phyloP scores from a whole-genome alignment of 1,139 yeast species.

The Pichia sp. region DNA sequence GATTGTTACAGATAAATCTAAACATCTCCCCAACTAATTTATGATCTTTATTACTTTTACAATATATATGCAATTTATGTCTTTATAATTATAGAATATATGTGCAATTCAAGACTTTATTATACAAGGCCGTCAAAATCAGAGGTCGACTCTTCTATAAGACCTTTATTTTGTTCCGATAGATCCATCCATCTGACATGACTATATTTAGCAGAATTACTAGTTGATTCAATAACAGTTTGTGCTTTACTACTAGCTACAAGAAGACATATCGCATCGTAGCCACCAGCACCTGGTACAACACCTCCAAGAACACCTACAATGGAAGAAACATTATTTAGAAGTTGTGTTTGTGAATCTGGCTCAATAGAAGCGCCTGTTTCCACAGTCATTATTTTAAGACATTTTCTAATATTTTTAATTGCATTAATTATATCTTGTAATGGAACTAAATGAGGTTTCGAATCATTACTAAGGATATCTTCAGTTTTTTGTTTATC shows the following conservation, averaged over 20 bases:
- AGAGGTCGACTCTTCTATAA: slow-evolving; percentile 33
- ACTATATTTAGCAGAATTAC: slow-evolving; percentile 29
- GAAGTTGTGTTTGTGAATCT: slow-evolving; percentile 56
- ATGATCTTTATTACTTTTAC: too few species aligned
- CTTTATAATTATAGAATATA: too few species aligned
- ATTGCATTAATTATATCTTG: slow-evolving; percentile 35
- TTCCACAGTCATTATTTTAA: slow-evolving; percentile 52
- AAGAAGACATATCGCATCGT: slow-evolving; percentile 79
- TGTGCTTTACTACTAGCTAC: slow-evolving; percentile 45
- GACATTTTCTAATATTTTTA: slow-evolving; percentile 43
- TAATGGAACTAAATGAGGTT: slow-evolving; percentile 7
- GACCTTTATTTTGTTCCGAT: slow-evolving; percentile 53
- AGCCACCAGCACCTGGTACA: slow-evolving; percentile 98
- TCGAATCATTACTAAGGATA: background rate
- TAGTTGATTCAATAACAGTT: slow-evolving; percentile 34
- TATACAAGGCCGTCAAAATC: slow-evolving; percentile 37
- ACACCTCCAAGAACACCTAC: slow-evolving; percentile 88
- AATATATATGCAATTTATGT: too few species aligned
- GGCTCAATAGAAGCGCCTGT: slow-evolving; percentile 93
- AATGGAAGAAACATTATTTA: slow-evolving; percentile 53
- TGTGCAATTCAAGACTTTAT: too few species aligned
- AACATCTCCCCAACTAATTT: too few species aligned
- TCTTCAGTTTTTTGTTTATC: slow-evolving; percentile 11
- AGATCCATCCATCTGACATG: slow-evolving; percentile 61
- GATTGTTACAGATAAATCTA: too few species aligned